phyloP scores from a whole-genome alignment of 1,139 yeast species.

The Blastobotrys arbuscula region DNA sequence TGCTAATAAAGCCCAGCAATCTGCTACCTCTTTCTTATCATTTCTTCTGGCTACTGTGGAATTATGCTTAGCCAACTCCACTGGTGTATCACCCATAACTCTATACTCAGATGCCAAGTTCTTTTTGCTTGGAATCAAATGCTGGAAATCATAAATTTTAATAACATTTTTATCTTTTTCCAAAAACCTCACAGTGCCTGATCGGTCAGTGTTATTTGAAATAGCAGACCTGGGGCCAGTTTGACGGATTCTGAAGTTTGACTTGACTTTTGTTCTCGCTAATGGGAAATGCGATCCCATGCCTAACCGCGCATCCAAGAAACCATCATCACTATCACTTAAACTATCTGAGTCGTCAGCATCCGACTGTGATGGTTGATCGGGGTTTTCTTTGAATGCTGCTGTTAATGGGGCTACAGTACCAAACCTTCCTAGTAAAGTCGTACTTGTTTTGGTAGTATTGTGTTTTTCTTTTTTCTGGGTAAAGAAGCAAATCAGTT shows the following conservation, averaged over 20 bases:
- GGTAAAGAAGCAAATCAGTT: constrained; percentile 76
- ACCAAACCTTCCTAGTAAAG: background rate
- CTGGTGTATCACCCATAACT: constrained; percentile 62
- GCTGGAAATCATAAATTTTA: constrained; percentile 58
- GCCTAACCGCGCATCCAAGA: background rate
- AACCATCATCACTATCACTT: constrained; percentile 20
- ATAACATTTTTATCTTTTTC: constrained; percentile 44
- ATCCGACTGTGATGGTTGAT: background rate
- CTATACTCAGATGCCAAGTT: constrained; percentile 75
- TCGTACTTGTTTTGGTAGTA: background rate
- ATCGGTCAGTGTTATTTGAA: constrained; percentile 16
- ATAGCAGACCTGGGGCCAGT: constrained; percentile 12
- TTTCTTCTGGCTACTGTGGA: constrained; percentile 62
- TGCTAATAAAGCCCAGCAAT: constrained; percentile 64
- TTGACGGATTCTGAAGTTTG: constrained; percentile 8
- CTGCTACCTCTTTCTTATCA: constrained; percentile 59
- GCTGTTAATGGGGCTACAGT: background rate
- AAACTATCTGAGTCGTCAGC: constrained; percentile 5
- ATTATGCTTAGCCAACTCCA: constrained; percentile 61
- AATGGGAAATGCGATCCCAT: constrained; percentile 9
- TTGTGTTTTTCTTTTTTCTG: constrained; percentile 34
- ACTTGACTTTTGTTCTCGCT: constrained; percentile 3
- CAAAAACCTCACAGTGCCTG: constrained; percentile 7
- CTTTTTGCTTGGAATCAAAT: constrained; percentile 68
- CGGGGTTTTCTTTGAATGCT: background rate